Evolutionary conservation across 179 eudicot species (phyloP).

Genomic region (Camellia oleifera): DNA sequence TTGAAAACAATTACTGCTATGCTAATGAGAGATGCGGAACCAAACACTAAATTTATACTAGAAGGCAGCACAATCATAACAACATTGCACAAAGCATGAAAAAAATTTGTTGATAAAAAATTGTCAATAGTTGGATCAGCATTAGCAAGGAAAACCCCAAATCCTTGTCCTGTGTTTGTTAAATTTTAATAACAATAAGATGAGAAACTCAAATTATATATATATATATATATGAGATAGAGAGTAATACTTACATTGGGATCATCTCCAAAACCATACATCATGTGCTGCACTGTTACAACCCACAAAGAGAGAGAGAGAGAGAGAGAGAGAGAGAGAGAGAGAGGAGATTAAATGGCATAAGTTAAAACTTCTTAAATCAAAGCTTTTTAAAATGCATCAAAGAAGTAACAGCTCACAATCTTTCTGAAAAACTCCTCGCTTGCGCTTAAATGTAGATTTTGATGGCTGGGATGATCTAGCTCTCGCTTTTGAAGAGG

Average conservation of each 20-base stretch:
- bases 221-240: background rate
- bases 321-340: too few species aligned
- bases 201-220: background rate
- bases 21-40: background rate
- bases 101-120: background rate
- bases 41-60: background rate
- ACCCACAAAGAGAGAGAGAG: background rate
- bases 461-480: conserved; percentile 65
- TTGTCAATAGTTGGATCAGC: background rate
- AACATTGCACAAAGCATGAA: background rate
- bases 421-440: conserved; percentile 92
- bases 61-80: background rate
- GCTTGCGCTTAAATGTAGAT: conserved; percentile 68
- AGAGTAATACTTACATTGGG: conserved; percentile 49
- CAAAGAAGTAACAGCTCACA: conserved; percentile 39
- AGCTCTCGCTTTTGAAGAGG: conserved; percentile 52
- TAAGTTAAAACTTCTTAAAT: conserved; percentile 7
- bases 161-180: background rate
- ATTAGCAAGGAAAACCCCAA: conserved; percentile 8
- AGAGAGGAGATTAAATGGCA: background rate
- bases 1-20: background rate
- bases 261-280: conserved; percentile 97
- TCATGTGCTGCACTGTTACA: conserved; percentile 90
- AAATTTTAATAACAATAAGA: background rate
- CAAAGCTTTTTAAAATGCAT: background rate